These are phyloP conservation scores for Ensete glaucum DNA, from an alignment of 176 grass and related monocot genomes.

Conservation along the genomic window DNA sequence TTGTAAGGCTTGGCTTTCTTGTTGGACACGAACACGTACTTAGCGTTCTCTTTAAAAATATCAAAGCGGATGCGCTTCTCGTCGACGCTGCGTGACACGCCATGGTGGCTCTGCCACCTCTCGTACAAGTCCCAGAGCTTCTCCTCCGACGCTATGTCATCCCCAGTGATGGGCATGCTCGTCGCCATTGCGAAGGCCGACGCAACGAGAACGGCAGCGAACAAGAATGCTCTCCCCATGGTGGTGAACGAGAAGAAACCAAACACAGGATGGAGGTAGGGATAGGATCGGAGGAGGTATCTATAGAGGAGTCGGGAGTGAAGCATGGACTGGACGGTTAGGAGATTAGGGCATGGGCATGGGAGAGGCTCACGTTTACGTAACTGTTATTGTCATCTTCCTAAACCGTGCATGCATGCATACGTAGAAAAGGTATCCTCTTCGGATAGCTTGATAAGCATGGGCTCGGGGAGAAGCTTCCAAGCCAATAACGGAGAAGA, in stretches of 20 bases:
- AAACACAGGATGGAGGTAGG: neutral
- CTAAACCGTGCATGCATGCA: neutral
- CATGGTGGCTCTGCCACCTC: slow-evolving; percentile 54
- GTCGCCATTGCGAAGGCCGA: neutral
- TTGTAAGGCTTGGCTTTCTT: slow-evolving; percentile 40
- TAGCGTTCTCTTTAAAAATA: slow-evolving; percentile 68
- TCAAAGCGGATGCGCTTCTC: slow-evolving; percentile 27
- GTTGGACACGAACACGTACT: slow-evolving; percentile 54
- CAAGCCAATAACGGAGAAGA: too few relatives aligned
- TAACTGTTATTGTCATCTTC: neutral
- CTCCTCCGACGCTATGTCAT: slow-evolving; percentile 55
- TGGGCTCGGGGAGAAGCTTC: too few relatives aligned
- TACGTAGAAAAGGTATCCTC: neutral
- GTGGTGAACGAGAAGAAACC: neutral
- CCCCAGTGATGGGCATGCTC: slow-evolving; percentile 31
- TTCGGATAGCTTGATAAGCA: too few relatives aligned
- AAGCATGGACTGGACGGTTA: neutral
- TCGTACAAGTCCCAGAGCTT: slow-evolving; percentile 43
- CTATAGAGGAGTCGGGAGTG: neutral
- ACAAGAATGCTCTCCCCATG: slow-evolving; percentile 22
- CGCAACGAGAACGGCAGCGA: neutral
- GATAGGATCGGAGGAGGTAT: neutral
- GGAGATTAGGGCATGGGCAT: neutral
- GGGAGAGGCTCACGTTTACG: neutral
- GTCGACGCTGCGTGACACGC: neutral